Evolutionary conservation across 208 protist genomes (phyloP).

Genomic region (Angomonas deanei): DNA sequence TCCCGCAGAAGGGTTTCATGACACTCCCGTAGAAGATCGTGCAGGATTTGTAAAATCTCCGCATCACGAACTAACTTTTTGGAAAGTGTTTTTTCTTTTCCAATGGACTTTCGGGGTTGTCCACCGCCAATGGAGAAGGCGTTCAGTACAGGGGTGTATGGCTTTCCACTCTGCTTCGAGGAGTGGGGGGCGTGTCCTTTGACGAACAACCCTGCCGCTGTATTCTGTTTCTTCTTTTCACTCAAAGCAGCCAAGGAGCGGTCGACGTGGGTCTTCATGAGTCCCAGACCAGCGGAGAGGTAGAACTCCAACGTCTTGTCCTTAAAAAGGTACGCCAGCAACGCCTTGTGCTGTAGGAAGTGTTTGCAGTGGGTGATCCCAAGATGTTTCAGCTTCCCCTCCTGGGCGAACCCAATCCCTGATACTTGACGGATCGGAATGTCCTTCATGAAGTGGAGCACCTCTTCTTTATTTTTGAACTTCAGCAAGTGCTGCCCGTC

Average conservation of each 20-base stretch:
- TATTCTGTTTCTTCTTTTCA: too few species aligned
- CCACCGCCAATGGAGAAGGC: not conserved
- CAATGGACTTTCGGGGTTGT: slow-evolving; percentile 27
- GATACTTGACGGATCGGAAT: slow-evolving; percentile 48
- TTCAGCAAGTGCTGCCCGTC: slow-evolving; percentile 76
- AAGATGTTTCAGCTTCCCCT: slow-evolving; percentile 33
- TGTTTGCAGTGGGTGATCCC: slow-evolving; percentile 44
- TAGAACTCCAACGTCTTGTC: slow-evolving; percentile 53
- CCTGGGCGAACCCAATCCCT: slow-evolving; percentile 45
- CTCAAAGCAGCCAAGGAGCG: slow-evolving; percentile 10
- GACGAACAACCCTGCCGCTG: too few species aligned
- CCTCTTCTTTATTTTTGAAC: slow-evolving; percentile 34
- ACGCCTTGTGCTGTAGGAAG: slow-evolving; percentile 23
- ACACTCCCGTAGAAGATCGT: slow-evolving; percentile 10
- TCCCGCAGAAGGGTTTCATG: slow-evolving; percentile 28
- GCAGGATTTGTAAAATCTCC: slow-evolving; percentile 16
- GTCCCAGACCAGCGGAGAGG: slow-evolving; percentile 45
- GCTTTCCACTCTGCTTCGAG: too few species aligned
- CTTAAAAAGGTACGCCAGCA: slow-evolving; percentile 49
- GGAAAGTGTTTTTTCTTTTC: slow-evolving; percentile 35
- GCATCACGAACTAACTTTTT: not conserved
- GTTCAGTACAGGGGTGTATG: not conserved
- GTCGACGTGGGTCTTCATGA: slow-evolving; percentile 41
- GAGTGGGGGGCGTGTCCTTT: too few species aligned
- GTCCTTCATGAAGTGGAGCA: slow-evolving; percentile 34